Base-by-base conservation (phyloP, 768 basidiomycete genomes). In the Pleurotus tuoliensis region DNA sequence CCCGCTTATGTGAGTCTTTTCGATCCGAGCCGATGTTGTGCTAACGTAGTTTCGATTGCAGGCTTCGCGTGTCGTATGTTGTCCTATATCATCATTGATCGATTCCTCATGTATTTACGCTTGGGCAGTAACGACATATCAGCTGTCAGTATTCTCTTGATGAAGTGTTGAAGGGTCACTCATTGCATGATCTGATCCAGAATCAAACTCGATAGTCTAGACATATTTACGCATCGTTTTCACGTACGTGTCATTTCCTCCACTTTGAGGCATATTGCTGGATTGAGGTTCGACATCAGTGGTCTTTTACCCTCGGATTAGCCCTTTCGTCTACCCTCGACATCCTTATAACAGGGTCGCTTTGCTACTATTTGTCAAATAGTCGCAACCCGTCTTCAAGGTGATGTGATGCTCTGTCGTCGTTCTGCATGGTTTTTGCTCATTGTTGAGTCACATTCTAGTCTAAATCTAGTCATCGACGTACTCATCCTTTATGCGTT, bases 281-380 rank as follows among this genome's bases (percentile, higher is more conserved):
- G 11, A 11, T 34, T 11, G 3, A 4, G 11, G 16, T 50, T 34
- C 24, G 15, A 43, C 24, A 48, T 55, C 53, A 79, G 80, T 78
- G 77, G 73, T 64, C 78, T 12, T 82, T 83, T 56, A 82, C 82
- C 2, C 67, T 73, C 1, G 82, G 82, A 7, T 69, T 84, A 3
- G 69, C 77, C 0, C 66, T 82, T 11, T 82, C 81, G 3, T 76
- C 76, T 4, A 63, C 72, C 5, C 66, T 83, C 12, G 82, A 84
- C 59, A 62, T 83, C 27, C 64, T 83, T 16, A 77, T 84, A 47
- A 79, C 80, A 4, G 68, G 62, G 2, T 72, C 71, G 44, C 66
- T 84, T 44, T 78, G 76, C 27, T 69, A 73, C 59, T 72, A 77
- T 6, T 65, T 84, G 1, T 69, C 67, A 58, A 66, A 59, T 39